These are phyloP conservation scores for Dactylonectria estremocensis DNA, from an alignment of 2,329 filamentous ascomycete genomes.

Conservation along the genomic window DNA sequence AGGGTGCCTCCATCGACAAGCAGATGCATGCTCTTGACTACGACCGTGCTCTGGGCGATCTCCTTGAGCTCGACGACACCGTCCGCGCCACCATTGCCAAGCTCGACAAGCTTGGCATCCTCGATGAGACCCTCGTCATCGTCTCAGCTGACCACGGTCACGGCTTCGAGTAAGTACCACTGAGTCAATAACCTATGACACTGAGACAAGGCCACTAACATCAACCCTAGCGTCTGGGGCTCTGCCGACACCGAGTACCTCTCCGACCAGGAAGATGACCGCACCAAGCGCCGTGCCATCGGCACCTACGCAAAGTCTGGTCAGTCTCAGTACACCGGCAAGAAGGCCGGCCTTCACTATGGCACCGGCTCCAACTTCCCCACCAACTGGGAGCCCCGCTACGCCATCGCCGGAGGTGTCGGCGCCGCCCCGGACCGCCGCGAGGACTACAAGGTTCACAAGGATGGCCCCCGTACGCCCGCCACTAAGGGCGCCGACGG, in stretches of 20 bases:
- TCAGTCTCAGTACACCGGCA: slow-evolving; percentile 80
- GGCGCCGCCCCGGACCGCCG: slow-evolving; percentile 81
- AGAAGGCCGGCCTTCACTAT: slow-evolving; percentile 74
- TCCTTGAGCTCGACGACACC: slow-evolving; percentile 89
- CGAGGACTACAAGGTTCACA: slow-evolving; percentile 83
- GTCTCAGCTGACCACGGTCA: slow-evolving; percentile 93
- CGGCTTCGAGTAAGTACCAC: slow-evolving; percentile 76
- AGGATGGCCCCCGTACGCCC: slow-evolving; percentile 73
- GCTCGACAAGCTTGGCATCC: slow-evolving; percentile 74
- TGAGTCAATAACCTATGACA: not conserved
- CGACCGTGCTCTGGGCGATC: slow-evolving; percentile 86
- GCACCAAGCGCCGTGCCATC: slow-evolving; percentile 82
- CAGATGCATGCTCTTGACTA: slow-evolving; percentile 91
- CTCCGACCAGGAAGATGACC: slow-evolving; percentile 73
- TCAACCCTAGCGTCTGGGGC: slow-evolving; percentile 75
- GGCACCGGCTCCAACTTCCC: slow-evolving; percentile 84
- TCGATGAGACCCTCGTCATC: slow-evolving; percentile 84
- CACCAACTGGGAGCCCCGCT: slow-evolving; percentile 87
- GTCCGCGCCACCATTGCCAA: slow-evolving; percentile 81
- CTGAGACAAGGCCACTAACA: not conserved
- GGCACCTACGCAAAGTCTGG: slow-evolving; percentile 83
- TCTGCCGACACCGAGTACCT: slow-evolving; percentile 86
- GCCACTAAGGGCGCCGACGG: slow-evolving; percentile 70
- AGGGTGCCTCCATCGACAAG: slow-evolving; percentile 90
- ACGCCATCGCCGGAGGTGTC: slow-evolving; percentile 82